Evolutionary conservation across 108 stramenopile species (phyloP), one percentile per base, ranked within the genome.

Genomic region (Thalassiosira profunda): DNA sequence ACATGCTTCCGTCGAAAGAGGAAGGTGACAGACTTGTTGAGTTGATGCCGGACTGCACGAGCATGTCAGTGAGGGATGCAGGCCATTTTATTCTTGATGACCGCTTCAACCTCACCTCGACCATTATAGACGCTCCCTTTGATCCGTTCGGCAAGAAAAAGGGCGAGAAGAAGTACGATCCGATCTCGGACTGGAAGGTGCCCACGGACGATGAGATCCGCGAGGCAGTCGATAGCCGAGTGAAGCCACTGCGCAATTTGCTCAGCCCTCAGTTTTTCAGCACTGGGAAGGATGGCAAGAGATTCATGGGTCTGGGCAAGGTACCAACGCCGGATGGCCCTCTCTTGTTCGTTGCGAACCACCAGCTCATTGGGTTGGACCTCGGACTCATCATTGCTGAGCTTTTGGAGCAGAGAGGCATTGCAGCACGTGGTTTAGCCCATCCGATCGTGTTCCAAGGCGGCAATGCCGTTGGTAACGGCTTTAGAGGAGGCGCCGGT

Each of bases 331-430:
- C 36, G 9, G 49, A 86, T 7, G 73, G 79, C 12, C 94, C 94
- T 7, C 20, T 97, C 15, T 45, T 97, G 17, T 87, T 97, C 67
- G 96, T 97, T 35, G 91, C 84, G 2, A 97, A 97, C 64, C 96
- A 97, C 60, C 96, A 97, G 78, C 74, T 97, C 2, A 68, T 85
- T 77, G 85, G 63, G 3, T 62, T 78, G 11, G 96, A 97, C 74
- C 63, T 95, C 3, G 74, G 79, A 44, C 34, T 97, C 52, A 63
- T 97, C 8, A 63, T 94, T 4, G 63, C 83, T 2, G 68, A 90
- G 60, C 72, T 97, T 4, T 51, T 90, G 35, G 81, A 89, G 64
- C 77, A 91, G 35, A 67, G 84, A 44, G 70, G 67, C 17, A 74
- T 88, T 8, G 47, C 64, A 7, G 80, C 86, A 6, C 44, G 96